phyloP scores from a whole-genome alignment of 2,329 filamentous ascomycete genomes.

The Chalaropsis ovoidea region DNA sequence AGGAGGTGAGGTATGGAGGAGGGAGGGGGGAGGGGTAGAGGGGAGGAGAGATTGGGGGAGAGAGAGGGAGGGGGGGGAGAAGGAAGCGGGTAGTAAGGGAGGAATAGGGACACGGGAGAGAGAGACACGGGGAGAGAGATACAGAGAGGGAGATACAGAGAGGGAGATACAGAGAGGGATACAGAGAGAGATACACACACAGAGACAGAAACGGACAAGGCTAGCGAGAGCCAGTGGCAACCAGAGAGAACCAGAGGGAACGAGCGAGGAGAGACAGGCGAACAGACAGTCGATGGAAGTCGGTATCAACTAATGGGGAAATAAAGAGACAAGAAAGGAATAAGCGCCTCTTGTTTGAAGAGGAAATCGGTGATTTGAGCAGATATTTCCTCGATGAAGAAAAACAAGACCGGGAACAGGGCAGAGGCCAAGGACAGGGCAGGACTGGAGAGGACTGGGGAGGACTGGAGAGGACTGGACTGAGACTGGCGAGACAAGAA shows the following conservation, averaged over 20 bases:
- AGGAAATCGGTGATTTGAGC: neutral
- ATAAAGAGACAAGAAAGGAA: constrained; percentile 14
- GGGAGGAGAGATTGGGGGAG: neutral
- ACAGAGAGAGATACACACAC: too few relatives aligned
- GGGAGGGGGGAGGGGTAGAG: neutral
- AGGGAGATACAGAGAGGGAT: too few relatives aligned
- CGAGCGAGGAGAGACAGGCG: neutral
- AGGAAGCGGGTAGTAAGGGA: too few relatives aligned
- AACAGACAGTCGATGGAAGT: neutral
- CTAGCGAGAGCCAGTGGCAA: neutral
- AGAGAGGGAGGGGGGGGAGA: neutral
- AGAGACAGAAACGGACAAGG: neutral
- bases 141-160: too few relatives aligned
- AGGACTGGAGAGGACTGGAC: neutral
- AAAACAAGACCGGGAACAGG: neutral
- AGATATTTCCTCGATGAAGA: constrained; percentile 12
- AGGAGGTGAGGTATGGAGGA: neutral
- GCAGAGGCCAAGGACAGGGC: neutral
- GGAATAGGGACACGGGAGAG: neutral
- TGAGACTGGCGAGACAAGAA: neutral
- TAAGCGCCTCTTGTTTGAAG: constrained; percentile 8
- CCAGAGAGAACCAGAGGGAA: neutral
- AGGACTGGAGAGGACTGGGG: neutral
- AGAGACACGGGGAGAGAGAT: neutral
- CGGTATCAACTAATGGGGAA: neutral